Conservation (phyloP, 176 grass and related monocot genomes). For the Cymbopogon citratus region DNA sequence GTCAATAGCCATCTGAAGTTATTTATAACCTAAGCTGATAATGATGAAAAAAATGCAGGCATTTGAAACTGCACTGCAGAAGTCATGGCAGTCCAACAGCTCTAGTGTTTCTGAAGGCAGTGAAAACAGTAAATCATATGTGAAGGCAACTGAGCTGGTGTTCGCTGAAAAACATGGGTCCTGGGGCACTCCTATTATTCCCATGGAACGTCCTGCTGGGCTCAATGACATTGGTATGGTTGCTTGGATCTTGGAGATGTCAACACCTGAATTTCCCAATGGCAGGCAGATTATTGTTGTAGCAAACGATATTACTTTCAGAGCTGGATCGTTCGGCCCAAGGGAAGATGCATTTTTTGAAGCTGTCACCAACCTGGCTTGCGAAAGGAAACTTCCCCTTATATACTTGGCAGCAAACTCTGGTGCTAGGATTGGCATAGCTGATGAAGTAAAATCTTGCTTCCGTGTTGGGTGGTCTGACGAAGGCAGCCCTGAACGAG, state of each 20-base stretch:
- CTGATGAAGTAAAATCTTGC: slow-evolving; percentile 92
- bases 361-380: slow-evolving; percentile 88
- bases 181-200: slow-evolving; percentile 73
- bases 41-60: slow-evolving; percentile 44
- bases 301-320: slow-evolving; percentile 91
- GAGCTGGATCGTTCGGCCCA: slow-evolving; percentile 91
- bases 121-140: slow-evolving; percentile 37
- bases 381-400: slow-evolving; percentile 86
- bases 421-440: slow-evolving; percentile 85
- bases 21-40: slow-evolving; percentile 11
- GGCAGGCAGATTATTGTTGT: slow-evolving; percentile 90
- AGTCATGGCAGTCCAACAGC: slow-evolving; percentile 43
- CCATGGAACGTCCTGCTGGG: slow-evolving; percentile 57
- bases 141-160: slow-evolving; percentile 73
- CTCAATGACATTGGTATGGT: slow-evolving; percentile 91
- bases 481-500: slow-evolving; percentile 63
- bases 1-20: neutral
- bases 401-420: slow-evolving; percentile 94
- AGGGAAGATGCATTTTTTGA: slow-evolving; percentile 97
- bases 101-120: slow-evolving; percentile 18
- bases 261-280: slow-evolving; percentile 78
- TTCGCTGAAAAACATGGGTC: slow-evolving; percentile 63
- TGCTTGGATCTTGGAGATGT: slow-evolving; percentile 91
- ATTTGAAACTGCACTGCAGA: slow-evolving; percentile 82
- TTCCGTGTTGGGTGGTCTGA: slow-evolving; percentile 87